phyloP scores from a whole-genome alignment of 495 filamentous ascomycete genomes.

The Oleoguttula mirabilis region DNA sequence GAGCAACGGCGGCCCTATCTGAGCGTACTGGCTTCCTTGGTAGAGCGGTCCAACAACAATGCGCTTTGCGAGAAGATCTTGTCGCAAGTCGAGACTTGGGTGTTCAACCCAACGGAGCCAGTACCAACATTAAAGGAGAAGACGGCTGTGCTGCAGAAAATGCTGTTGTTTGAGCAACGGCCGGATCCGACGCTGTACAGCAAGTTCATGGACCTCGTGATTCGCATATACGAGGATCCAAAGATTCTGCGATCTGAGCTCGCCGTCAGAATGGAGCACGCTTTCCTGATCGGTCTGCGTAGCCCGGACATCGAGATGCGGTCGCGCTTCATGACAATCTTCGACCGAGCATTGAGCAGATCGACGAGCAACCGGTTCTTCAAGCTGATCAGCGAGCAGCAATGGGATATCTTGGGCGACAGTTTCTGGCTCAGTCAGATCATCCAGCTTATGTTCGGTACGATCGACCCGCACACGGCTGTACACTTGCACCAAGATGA shows the following conservation, averaged over 20 bases:
- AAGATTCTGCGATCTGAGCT: conserved; percentile 91
- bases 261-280: conserved; percentile 91
- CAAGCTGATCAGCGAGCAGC: conserved; percentile 85
- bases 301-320: conserved; percentile 95
- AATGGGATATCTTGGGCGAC: conserved; percentile 90
- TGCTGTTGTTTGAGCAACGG: conserved; percentile 85
- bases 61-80: conserved; percentile 81
- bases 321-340: conserved; percentile 87
- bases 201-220: conserved; percentile 89
- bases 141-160: conserved; percentile 91
- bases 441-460: conserved; percentile 78
- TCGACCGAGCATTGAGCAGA: conserved; percentile 79
- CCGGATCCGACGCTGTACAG: conserved; percentile 69
- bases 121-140: conserved; percentile 98
- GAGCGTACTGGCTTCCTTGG: conserved; percentile 82
- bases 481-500: conserved; percentile 72
- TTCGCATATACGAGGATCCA: conserved; percentile 91
- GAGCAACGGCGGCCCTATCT: conserved; percentile 87
- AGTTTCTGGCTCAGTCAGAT: conserved; percentile 96
- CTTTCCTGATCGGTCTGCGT: conserved; percentile 89
- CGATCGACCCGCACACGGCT: conserved; percentile 67
- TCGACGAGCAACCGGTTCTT: conserved; percentile 72
- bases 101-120: conserved; percentile 82
- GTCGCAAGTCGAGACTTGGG: conserved; percentile 88
- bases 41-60: conserved; percentile 82